phyloP scores from a whole-genome alignment of 495 filamentous ascomycete species.

The Entonaema liquescens region DNA sequence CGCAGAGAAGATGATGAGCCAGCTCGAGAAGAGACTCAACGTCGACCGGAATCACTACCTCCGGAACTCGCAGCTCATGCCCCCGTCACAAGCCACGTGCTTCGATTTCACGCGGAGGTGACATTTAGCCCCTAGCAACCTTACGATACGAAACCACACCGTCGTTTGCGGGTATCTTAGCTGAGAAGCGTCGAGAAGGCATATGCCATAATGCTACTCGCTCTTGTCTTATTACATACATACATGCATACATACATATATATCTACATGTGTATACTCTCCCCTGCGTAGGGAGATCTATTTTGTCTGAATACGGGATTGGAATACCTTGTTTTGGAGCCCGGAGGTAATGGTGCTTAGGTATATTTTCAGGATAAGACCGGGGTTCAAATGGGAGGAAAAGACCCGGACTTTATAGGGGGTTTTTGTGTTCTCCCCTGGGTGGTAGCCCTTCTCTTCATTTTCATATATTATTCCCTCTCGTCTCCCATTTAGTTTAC shows the following conservation, averaged over 20 bases:
- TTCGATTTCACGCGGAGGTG: conserved; percentile 25
- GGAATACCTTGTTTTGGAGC: background rate
- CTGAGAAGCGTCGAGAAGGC: background rate
- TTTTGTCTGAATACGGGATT: background rate
- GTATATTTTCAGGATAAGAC: background rate
- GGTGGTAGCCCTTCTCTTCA: background rate
- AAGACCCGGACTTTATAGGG: no score
- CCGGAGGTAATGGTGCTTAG: background rate
- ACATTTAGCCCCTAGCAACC: conserved; percentile 16
- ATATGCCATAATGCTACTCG: background rate
- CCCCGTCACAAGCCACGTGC: conserved; percentile 28
- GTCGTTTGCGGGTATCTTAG: no score
- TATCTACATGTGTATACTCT: no score
- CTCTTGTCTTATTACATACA: background rate
- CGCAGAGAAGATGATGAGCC: conserved; percentile 46
- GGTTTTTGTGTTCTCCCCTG: no score
- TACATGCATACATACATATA: background rate
- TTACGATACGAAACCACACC: no score
- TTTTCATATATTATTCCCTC: background rate
- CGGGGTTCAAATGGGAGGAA: no score
- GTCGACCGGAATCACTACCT: conserved; percentile 40
- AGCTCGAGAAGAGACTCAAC: conserved; percentile 40
- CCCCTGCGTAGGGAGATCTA: background rate
- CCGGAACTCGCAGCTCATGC: conserved; percentile 32
- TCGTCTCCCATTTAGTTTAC: background rate